Base-by-base conservation (phyloP, 192 early-diverging fungal species). In the Powellomyces hirtus region DNA sequence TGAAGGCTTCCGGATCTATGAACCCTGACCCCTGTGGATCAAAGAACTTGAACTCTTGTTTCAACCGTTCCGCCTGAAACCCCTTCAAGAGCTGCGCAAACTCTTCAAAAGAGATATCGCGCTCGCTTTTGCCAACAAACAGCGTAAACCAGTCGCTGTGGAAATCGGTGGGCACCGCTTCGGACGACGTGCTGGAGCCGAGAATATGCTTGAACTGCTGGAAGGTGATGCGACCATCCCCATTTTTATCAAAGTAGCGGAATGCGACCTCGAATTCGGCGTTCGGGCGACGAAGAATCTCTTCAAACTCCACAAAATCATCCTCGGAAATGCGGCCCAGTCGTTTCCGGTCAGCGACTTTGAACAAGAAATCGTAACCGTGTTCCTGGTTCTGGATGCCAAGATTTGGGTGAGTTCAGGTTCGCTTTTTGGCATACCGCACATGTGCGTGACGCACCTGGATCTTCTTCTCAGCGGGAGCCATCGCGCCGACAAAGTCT, bases 261-360 rank as follows among this genome's bases (percentile, higher is more conserved):
- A 88, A 89, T 14, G 88, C 86, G 46, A 91, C 80, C 71, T 91
- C 86, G 59, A 87, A 91, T 56, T 89, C 89, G 8, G 88, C 88
- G 74, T 89, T 86, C 27, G 89, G 87, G 38, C 83, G 80, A 24
- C 79, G 66, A 26, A 91, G 67, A 16, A 89, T 49, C 64, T 80
- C 76, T 58, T 87, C 77, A 56, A 91, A 89, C 61, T 81, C 74
- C 10, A 85, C 72, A 73, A 88, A 91, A 51, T 89, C 88, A 13
- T 84, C 77, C n/a, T 50, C 34, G 10, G 30, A 37, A 36, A 70
- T 40, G 4, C n/a, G 46, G 18, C 60, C 68, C 16, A 30, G 59
- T 14, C 51, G 18, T 46, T 63, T 64, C 29, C 74, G 74, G 62
- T 89, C 86, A 4, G 86, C 86, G n/a, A 89, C 67, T 30, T 68